Conservation (phyloP, 2,329 filamentous ascomycete genomes). For the Xylariales sp. region DNA sequence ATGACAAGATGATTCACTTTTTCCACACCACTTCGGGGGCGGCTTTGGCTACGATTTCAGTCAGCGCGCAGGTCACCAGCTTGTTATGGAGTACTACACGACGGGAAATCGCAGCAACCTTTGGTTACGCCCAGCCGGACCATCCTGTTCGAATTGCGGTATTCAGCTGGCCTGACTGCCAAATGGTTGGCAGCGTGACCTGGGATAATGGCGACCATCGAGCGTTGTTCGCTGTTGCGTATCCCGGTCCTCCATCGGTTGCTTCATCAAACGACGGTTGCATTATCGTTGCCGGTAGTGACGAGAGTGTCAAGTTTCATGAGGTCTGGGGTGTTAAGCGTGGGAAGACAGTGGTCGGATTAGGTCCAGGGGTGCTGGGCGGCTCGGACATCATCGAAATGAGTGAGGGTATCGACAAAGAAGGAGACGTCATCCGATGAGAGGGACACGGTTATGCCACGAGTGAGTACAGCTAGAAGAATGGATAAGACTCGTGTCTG, state of each 20-base stretch:
- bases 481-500: neutral
- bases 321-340: slow-evolving; percentile 75
- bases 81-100: slow-evolving; percentile 84
- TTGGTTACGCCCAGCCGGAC: slow-evolving; percentile 88
- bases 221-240: slow-evolving; percentile 83
- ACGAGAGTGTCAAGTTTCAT: slow-evolving; percentile 91
- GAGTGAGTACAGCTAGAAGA: neutral
- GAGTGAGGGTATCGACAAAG: slow-evolving; percentile 73
- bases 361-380: slow-evolving; percentile 60
- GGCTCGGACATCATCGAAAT: slow-evolving; percentile 83
- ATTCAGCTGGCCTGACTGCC: slow-evolving; percentile 91
- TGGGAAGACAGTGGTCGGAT: slow-evolving; percentile 45
- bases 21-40: slow-evolving; percentile 82
- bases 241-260: slow-evolving; percentile 50
- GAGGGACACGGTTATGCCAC: too few relatives aligned
- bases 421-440: slow-evolving; percentile 67
- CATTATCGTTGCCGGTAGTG: slow-evolving; percentile 86
- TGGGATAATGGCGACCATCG: slow-evolving; percentile 76
- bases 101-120: slow-evolving; percentile 86
- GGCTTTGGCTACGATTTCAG: slow-evolving; percentile 82
- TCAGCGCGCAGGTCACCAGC: slow-evolving; percentile 88
- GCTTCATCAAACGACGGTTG: slow-evolving; percentile 59
- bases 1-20: slow-evolving; percentile 94
- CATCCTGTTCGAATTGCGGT: slow-evolving; percentile 87
- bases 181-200: slow-evolving; percentile 77